Evolutionary conservation across 2,329 filamentous ascomycete genomes (phyloP).

Genomic region (Whalleya microplaca): DNA sequence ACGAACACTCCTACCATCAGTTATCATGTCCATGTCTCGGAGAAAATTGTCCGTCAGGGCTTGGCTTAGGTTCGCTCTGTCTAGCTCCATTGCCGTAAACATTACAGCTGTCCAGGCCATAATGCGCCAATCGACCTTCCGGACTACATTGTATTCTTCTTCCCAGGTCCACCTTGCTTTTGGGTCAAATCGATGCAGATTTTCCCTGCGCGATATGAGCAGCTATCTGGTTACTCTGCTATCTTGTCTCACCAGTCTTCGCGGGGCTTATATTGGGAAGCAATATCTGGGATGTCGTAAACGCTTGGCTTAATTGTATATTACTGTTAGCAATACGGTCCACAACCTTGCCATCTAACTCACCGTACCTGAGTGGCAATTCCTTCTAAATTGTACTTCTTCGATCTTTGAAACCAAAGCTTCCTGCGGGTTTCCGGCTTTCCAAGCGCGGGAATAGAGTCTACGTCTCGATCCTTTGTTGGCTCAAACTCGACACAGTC

Average conservation of each 20-base stretch:
- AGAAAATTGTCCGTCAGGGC: constrained; percentile 54
- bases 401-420: constrained; percentile 40
- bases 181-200: constrained; percentile 40
- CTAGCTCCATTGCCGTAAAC: constrained; percentile 56
- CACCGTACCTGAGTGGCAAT: constrained; percentile 33
- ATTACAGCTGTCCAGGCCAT: constrained; percentile 53
- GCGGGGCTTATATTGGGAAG: constrained; percentile 41
- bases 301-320: constrained; percentile 46
- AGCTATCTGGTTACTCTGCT: not conserved
- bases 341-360: not conserved
- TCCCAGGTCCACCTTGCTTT: constrained; percentile 39
- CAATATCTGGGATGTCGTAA: constrained; percentile 47
- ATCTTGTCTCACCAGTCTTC: constrained; percentile 29
- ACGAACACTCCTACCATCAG: constrained; percentile 42
- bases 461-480: constrained; percentile 12
- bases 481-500: constrained; percentile 24
- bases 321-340: not conserved
- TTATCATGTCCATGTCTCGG: constrained; percentile 45
- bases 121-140: constrained; percentile 41
- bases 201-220: constrained; percentile 32
- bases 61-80: constrained; percentile 51
- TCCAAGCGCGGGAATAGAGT: constrained; percentile 31
- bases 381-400: constrained; percentile 28
- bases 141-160: constrained; percentile 36
- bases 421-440: constrained; percentile 31